Evolutionary conservation across 2,329 filamentous ascomycete genomes (phyloP), one percentile per base, ranked within the genome.

Genomic region (Ustilaginoidea virens): DNA sequence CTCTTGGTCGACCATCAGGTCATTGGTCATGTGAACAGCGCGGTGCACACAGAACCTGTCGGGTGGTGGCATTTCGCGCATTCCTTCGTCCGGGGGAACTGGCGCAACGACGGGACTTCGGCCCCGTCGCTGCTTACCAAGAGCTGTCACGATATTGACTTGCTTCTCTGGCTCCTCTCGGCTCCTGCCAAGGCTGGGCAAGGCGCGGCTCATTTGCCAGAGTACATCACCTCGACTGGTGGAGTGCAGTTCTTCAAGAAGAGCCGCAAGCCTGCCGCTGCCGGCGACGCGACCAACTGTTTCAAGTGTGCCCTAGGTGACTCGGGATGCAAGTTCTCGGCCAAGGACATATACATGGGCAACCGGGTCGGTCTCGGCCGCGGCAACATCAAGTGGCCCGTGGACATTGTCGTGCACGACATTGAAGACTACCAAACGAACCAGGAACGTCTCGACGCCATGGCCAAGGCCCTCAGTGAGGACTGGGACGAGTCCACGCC

Each of bases 61-160:
- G 90, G 90, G 1, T 92, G 80, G 75, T 96, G 85, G 82, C 90
- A 96, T 50, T 96, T 92, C 48, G 66, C 79, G 1, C 86, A 93
- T 50, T 83, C 76, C 23, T 93, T 87, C 42, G 87, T 96, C 20
- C 70, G 81, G 25, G 90, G 90, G 11, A 94, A 96, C 53, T 96
- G 90, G 90, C 72, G 87, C 5, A 81, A 80, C 37, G 74, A 82
- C 39, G 76, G 72, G 1, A 76, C 60, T 5, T 75, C 68, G n/a
- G 86, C 69, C 15, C 87, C 76, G 5, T 87, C 80, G 1, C 63
- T 98, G 2, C 64, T 98, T 17, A 93, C 87, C 3, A 98, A 96
- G 55, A 92, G 82, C 34, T 96, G 90, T 42, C 90, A 98, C 45
- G 90, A 98, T 42, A 80, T 98, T 28, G 90, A 98, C 47, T 72